Conservation (phyloP, 345 rosid species). For the Populus euphratica region DNA sequence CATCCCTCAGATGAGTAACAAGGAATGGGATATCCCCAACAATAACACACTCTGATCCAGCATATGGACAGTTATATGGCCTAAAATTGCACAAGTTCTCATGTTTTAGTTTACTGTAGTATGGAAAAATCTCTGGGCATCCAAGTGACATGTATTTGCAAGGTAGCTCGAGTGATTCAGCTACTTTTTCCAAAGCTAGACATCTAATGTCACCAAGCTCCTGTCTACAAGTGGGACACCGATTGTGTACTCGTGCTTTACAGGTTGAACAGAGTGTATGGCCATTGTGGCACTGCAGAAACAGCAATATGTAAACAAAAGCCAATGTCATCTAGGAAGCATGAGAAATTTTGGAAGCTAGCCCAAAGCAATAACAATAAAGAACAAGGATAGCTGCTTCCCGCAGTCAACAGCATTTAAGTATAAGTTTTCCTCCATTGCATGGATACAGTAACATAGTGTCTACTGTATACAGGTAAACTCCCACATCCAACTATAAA, state of each 20-base stretch:
- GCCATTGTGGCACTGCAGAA: conserved; percentile 90
- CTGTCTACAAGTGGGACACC: conserved; percentile 95
- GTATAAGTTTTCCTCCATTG: neutral
- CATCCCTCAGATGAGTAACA: conserved; percentile 86
- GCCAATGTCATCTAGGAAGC: neutral
- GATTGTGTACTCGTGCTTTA: conserved; percentile 80
- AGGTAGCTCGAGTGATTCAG: conserved; percentile 87
- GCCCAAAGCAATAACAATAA: neutral
- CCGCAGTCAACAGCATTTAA: neutral
- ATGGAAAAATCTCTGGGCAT: conserved; percentile 89
- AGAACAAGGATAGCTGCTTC: neutral
- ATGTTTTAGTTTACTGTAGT: conserved; percentile 90
- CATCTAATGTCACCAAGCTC: conserved; percentile 98
- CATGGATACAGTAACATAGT: neutral
- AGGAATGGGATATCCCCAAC: conserved; percentile 81
- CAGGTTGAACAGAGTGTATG: conserved; percentile 95
- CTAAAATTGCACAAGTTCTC: conserved; percentile 84
- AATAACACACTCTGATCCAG: conserved; percentile 87
- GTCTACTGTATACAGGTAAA: neutral
- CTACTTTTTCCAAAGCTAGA: conserved; percentile 87
- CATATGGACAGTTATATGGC: conserved; percentile 87
- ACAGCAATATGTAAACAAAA: neutral
- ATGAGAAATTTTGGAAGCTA: neutral
- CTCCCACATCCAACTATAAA: neutral
- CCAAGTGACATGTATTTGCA: conserved; percentile 79